Base-by-base conservation (phyloP, 2,329 filamentous ascomycete genomes). In the Neofusicoccum sp. region DNA sequence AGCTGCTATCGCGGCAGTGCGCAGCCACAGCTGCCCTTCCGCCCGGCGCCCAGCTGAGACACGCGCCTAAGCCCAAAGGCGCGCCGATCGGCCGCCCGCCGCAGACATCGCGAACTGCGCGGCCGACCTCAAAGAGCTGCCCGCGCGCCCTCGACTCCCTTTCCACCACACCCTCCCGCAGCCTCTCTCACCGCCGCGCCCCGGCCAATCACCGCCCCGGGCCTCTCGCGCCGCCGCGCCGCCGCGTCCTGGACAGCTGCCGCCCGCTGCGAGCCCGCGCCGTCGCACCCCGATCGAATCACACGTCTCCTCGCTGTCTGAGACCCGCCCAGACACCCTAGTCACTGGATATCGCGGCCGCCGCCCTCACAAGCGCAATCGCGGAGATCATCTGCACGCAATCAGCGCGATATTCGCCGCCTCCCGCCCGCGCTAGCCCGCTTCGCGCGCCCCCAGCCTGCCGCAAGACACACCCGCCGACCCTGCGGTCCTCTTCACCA, bases 321-420 rank as follows among this genome's bases (percentile, higher is more conserved):
- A 54, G 49, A 54, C 49, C 49, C 49, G 40, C 34, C 49, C 30
- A 54, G 49, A 68, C 68, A 67, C 65, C 66, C 61, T 67, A 34
- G 68, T 65, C 71, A 75, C 73, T 75, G 70, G 73, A 59, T 66
- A 54, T 40, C 33, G 20, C 24, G 26, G 20, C 28, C 53, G 62
- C 65, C 60, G 63, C 60, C 64, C 56, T 48, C 49, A 24, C 49
- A 41, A 56, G 38, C 51, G 51, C 51, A 56, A 56, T 56, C 41
- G 41, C 54, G 40, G 43, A 45, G 54, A 81, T 81, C 79, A 81
- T 81, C 79, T 81, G 79, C 79, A 81, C 76, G 75, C 73, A 76
- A 80, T 79, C 76, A 74, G 78, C 58, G 47, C 44, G 38, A 51
- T 53, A 51, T 53, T 54, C 59, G 59, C 59, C 59, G 59, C 59